Evolutionary conservation across 2,329 filamentous ascomycete species (phyloP), one percentile per base, ranked within the genome.

Genomic region (Aureobasidium subglaciale): DNA sequence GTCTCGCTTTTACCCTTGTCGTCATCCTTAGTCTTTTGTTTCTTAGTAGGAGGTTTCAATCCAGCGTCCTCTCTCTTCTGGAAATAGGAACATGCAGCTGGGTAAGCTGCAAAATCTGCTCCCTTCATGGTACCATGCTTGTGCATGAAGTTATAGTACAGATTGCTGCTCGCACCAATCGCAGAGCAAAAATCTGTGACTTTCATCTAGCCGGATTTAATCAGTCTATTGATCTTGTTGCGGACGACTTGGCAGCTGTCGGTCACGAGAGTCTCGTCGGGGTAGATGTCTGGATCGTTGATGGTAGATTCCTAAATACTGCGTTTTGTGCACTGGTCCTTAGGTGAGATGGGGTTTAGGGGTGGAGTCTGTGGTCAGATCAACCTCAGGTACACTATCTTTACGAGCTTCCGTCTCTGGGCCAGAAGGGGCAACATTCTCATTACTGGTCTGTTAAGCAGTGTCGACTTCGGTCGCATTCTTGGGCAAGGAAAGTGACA

Each of bases 11-110:
- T 55, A 32, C 59, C 56, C 60, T 62, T 45, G 46, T 62, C 62
- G 27, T 72, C 72, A 13, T 35, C 30, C 18, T 37, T 37, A 11
- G 43, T 13, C 27, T 70, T 70, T 60, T 64, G 64, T 60, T 67
- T 65, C 52, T 60, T 65, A 1, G 24, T 43, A 6, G 67, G 65
- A 41, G 65, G 64, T 34, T 73, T 70, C 18, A 79, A 64, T 1
- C 77, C 78, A 27, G 71, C 68, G 20, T 76, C 61, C 61, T 82
- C 75, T 38, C 77, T 70, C 60, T 72, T 73, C 63, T 75, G 75
- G 70, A 83, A 83, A 59, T 71, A 74, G 2, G 54, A 57, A 61
- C 59, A 64, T 1, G 68, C 67, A 13, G 59, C 49, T 1, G 13
- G 5, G 56, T 68, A 73, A 2, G 63, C 63, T 6, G 58, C 56